Conservation (phyloP, 2,329 filamentous ascomycete species). For the Amesomyces nigricolor region DNA sequence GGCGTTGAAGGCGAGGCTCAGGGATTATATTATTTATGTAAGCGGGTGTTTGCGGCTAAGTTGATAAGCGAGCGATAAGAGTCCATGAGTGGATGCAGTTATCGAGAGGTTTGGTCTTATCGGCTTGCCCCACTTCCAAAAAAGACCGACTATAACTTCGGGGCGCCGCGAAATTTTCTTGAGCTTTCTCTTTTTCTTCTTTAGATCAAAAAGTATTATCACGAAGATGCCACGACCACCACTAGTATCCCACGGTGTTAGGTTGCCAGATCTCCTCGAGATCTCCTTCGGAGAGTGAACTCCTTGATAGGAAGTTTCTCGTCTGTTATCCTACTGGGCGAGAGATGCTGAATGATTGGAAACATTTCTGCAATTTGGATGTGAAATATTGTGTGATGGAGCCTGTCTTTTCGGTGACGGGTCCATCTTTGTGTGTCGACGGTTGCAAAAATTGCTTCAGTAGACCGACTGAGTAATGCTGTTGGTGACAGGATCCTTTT, state of each 20-base stretch:
- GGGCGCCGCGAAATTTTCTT: conserved; percentile 28
- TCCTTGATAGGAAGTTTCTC: conserved; percentile 61
- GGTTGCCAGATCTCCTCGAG: conserved; percentile 52
- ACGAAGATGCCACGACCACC: conserved; percentile 60
- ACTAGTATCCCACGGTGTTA: conserved; percentile 54
- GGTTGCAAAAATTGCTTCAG: too few species aligned
- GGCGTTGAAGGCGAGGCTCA: too few species aligned
- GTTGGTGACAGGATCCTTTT: too few species aligned
- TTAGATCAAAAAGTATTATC: conserved; percentile 56
- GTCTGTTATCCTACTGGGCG: conserved; percentile 42
- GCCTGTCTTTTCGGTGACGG: too few species aligned
- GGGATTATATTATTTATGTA: too few species aligned
- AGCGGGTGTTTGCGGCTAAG: too few species aligned
- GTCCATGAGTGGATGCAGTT: too few species aligned
- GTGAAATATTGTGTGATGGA: neutral
- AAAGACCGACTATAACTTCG: conserved; percentile 14
- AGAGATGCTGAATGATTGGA: conserved; percentile 57
- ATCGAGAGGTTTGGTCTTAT: neutral
- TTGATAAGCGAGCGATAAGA: too few species aligned
- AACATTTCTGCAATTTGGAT: conserved; percentile 36
- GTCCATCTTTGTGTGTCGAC: too few species aligned
- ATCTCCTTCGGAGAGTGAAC: conserved; percentile 53
- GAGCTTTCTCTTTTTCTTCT: conserved; percentile 41
- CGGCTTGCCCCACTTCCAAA: conserved; percentile 9
- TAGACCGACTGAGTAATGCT: too few species aligned